Base-by-base conservation (phyloP, 2,329 filamentous ascomycete species). In the Coniella vitis region DNA sequence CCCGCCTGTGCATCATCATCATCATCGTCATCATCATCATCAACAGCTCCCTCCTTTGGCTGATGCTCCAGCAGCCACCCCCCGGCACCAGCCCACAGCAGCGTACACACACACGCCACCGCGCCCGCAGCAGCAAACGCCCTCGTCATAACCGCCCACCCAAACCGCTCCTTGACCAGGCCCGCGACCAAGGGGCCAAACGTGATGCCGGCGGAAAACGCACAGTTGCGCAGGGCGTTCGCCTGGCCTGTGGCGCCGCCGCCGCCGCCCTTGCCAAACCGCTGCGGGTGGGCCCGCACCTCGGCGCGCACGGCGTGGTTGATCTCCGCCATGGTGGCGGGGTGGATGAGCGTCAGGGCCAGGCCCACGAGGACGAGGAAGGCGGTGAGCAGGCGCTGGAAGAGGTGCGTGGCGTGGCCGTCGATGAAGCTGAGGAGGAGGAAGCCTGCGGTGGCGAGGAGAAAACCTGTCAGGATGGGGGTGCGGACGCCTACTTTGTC, bases 291-390 rank as follows among this genome's bases (percentile, higher is more conserved):
- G 22, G 39, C 16, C 4, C 31, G 16, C n/a, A 19, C 39, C 17
- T 32, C 39, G 20, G 29, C 39, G 9, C 39, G 39, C n/a, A 42
- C 39, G 25, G 39, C 39, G 39, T 42, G 39, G 39, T 42, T 42
- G 39, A 42, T 42, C 25, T 42, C 39, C 10, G 39, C 39, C 39
- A 42, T 42, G 9, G 39, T 42, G 39, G 39, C 39, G 3, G 39
- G 39, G 14, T 42, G 39, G 22, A 42, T 42, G 22, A 42, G 22
- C 25, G 39, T 42, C 14, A 42, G 39, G 2, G 22, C 39, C 4
- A 42, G 31, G 39, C 39, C 39, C 22, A 42, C 39, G 39, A 42
- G 14, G 9, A 42, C 12, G 14, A 42, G 25, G 25, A 42, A 42
- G 25, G 8, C 25, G 22, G 31, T 22, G 39, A 42, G 39, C 4